phyloP scores from a whole-genome alignment of 1,284 basidiomycete genomes.

The Hymenochaete sp. region DNA sequence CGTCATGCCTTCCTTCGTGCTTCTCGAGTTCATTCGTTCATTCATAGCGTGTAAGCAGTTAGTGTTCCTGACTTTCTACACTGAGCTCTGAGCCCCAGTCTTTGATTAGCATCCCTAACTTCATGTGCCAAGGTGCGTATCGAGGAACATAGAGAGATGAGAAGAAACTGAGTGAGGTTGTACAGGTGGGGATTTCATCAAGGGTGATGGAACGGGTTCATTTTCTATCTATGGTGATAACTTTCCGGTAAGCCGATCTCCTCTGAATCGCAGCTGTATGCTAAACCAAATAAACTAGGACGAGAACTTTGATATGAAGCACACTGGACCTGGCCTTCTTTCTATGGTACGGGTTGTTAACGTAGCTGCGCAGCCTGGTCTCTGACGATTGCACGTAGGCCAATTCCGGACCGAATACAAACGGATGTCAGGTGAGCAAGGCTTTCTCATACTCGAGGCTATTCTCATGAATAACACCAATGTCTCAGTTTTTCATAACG shows the following conservation, averaged over 20 bases:
- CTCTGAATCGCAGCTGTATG: not conserved
- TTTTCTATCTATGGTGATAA: slow-evolving; percentile 94
- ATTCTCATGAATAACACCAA: not conserved
- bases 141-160: not conserved
- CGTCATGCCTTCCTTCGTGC: no score
- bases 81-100: no score
- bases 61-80: no score
- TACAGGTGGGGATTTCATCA: slow-evolving; percentile 79
- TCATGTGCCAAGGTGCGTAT: slow-evolving; percentile 75
- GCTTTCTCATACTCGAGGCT: slow-evolving; percentile 7
- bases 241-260: slow-evolving; percentile 56
- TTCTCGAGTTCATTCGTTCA: no score
- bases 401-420: slow-evolving; percentile 87
- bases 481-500: slow-evolving; percentile 89
- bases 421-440: slow-evolving; percentile 75
- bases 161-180: slow-evolving; percentile 9
- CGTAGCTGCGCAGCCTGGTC: not conserved
- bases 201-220: slow-evolving; percentile 87
- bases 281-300: slow-evolving; percentile 43
- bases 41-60: no score
- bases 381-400: slow-evolving; percentile 42
- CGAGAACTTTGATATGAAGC: slow-evolving; percentile 91
- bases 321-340: slow-evolving; percentile 73
- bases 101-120: slow-evolving; percentile 71
- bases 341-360: slow-evolving; percentile 59